A percentile compares a stretch with the other conserved stretches of the same genome.
Conservation (phyloP, 495 filamentous ascomycete genomes). For the Penicillium bovifimosum region DNA sequence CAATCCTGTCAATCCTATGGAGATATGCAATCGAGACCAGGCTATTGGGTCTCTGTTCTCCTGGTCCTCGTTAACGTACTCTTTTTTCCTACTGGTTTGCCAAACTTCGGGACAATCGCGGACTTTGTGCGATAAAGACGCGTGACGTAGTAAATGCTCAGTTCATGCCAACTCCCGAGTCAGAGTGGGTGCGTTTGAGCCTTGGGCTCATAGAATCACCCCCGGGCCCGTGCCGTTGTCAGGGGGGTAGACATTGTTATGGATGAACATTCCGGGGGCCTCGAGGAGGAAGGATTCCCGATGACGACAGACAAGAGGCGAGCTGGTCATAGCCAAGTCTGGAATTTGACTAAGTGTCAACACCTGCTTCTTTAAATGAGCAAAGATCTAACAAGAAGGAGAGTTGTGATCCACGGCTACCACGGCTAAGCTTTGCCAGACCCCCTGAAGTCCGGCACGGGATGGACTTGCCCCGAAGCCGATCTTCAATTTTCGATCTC, state of each 20-base stretch:
- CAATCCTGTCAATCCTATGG: background rate
- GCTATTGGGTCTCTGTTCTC: background rate
- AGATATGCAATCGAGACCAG: background rate
- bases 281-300: conserved; percentile 11
- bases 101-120: no score
- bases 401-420: background rate
- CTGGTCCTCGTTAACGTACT: background rate
- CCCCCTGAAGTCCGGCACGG: background rate
- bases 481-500: background rate
- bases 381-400: background rate
- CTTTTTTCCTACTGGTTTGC: no score
- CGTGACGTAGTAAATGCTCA: background rate
- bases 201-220: background rate
- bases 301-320: conserved; percentile 11
- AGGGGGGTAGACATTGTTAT: conserved; percentile 14
- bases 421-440: background rate
- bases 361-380: background rate
- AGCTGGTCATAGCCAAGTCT: background rate
- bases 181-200: background rate
- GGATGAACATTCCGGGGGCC: conserved; percentile 19
- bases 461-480: background rate
- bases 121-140: no score
- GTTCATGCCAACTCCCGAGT: background rate
- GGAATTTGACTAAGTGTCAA: background rate
- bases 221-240: conserved; percentile 4